phyloP scores from a whole-genome alignment of 1,284 basidiomycete species.

The Moniliophthora roreri region DNA sequence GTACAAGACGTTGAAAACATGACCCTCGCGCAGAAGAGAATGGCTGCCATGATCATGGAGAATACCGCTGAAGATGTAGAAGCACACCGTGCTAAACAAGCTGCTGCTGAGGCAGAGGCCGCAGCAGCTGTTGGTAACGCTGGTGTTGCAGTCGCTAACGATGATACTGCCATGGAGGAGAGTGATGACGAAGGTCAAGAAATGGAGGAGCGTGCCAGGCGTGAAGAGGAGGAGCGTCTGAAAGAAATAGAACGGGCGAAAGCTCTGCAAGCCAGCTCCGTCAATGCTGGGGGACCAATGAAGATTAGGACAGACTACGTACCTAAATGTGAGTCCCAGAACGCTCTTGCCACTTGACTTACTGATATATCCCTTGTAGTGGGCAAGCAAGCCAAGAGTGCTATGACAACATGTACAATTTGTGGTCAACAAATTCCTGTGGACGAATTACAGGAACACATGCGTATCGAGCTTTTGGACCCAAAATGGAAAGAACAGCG shows the following conservation, averaged over 20 bases:
- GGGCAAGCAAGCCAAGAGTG: slow-evolving; percentile 65
- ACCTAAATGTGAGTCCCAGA: slow-evolving; percentile 72
- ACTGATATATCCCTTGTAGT: slow-evolving; percentile 39
- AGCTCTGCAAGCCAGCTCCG: slow-evolving; percentile 74
- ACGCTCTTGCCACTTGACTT: not conserved
- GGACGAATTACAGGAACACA: slow-evolving; percentile 95
- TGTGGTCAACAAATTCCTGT: slow-evolving; percentile 94
- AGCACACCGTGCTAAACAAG: slow-evolving; percentile 74
- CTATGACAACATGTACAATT: slow-evolving; percentile 87
- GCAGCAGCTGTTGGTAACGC: slow-evolving; percentile 66
- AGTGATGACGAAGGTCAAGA: slow-evolving; percentile 76
- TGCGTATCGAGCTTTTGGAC: slow-evolving; percentile 97
- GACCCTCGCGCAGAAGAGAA: slow-evolving; percentile 95
- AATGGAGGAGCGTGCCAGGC: slow-evolving; percentile 58
- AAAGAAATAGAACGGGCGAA: slow-evolving; percentile 77
- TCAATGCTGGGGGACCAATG: slow-evolving; percentile 82
- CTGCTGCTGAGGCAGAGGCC: slow-evolving; percentile 77
- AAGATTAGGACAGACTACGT: slow-evolving; percentile 98
- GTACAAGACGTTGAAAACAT: slow-evolving; percentile 95
- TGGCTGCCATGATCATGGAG: slow-evolving; percentile 99
- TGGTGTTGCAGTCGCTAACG: slow-evolving; percentile 49
- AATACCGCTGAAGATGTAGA: slow-evolving; percentile 84
- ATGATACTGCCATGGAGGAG: slow-evolving; percentile 74
- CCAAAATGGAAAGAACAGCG: slow-evolving; percentile 97
- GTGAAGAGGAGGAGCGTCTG: slow-evolving; percentile 75